Conservation (phyloP, 2,329 filamentous ascomycete species). For the Alternaria tenuissima region DNA sequence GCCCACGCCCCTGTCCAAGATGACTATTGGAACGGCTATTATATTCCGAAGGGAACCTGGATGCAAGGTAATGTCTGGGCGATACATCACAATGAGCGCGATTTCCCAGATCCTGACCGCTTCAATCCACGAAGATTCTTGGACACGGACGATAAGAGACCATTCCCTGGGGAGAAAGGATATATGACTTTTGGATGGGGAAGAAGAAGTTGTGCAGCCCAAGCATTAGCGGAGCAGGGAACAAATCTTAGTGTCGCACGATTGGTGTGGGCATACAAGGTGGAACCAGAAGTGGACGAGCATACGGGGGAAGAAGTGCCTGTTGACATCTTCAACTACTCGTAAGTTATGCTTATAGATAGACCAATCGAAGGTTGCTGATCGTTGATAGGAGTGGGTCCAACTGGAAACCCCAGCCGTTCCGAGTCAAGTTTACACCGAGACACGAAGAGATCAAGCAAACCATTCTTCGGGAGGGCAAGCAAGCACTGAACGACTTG, state of each 20-base stretch:
- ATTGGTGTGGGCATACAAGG: conserved; percentile 65
- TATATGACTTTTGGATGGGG: conserved; percentile 65
- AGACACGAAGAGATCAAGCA: conserved; percentile 6
- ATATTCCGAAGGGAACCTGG: conserved; percentile 52
- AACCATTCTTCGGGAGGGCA: not conserved
- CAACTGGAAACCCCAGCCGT: conserved; percentile 5
- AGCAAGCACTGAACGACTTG: not conserved
- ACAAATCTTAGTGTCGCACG: conserved; percentile 66
- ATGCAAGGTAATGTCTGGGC: conserved; percentile 53
- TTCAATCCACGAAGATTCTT: conserved; percentile 15
- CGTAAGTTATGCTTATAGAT: not conserved
- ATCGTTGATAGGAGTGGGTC: not conserved
- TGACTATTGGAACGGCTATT: conserved; percentile 48
- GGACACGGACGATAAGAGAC: conserved; percentile 33
- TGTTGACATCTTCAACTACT: conserved; percentile 57
- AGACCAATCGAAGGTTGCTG: not conserved
- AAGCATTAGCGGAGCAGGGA: conserved; percentile 66
- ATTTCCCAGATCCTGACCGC: conserved; percentile 15
- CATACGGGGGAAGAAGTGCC: conserved; percentile 57
- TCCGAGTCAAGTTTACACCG: conserved; percentile 1
- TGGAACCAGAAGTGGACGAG: conserved; percentile 53
- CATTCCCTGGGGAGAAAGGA: conserved; percentile 55
- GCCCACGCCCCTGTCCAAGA: conserved; percentile 46
- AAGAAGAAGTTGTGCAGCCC: conserved; percentile 65
- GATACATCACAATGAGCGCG: conserved; percentile 50